Percentiles rank a stretch among this genome's conserved stretches.
These are phyloP conservation scores for Chalciporus sphaerocephalus DNA, from an alignment of 768 basidiomycete species.

Conservation along the genomic window DNA sequence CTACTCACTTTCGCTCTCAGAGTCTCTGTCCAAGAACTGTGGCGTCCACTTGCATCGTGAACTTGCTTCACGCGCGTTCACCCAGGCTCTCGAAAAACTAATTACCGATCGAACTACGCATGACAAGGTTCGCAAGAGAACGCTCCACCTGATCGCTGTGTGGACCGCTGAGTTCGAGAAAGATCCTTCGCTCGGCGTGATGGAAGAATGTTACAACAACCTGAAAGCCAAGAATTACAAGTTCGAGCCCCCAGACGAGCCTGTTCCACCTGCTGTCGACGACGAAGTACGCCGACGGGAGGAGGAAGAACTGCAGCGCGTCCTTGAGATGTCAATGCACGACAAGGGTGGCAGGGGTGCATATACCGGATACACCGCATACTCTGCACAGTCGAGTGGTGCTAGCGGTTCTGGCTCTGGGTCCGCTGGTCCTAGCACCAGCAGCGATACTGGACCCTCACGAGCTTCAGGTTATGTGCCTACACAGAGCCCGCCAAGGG, in stretches of 20 bases:
- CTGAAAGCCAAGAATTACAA: slow-evolving; percentile 81
- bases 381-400: slow-evolving; percentile 37
- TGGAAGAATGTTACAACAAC: slow-evolving; percentile 83
- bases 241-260: slow-evolving; percentile 58
- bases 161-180: slow-evolving; percentile 86
- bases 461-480: slow-evolving; percentile 56
- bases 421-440: slow-evolving; percentile 24
- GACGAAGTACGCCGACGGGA: slow-evolving; percentile 80
- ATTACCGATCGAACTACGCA: slow-evolving; percentile 92
- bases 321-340: slow-evolving; percentile 86
- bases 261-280: slow-evolving; percentile 64
- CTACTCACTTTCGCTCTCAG: slow-evolving; percentile 82
- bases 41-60: slow-evolving; percentile 77
- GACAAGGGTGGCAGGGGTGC: slow-evolving; percentile 78
- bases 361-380: slow-evolving; percentile 50
- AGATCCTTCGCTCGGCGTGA: slow-evolving; percentile 76
- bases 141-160: slow-evolving; percentile 64
- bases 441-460: slow-evolving; percentile 28
- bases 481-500: slow-evolving; percentile 44
- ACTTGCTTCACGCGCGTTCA: slow-evolving; percentile 86
- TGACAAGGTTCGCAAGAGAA: slow-evolving; percentile 80
- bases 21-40: slow-evolving; percentile 91
- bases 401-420: slow-evolving; percentile 32
- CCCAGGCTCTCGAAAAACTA: slow-evolving; percentile 80
- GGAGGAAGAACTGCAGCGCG: slow-evolving; percentile 92